Evolutionary conservation across 225 moss, liverwort and hornwort genomes (phyloP).

Genomic region (Pleurozium schreberi): DNA sequence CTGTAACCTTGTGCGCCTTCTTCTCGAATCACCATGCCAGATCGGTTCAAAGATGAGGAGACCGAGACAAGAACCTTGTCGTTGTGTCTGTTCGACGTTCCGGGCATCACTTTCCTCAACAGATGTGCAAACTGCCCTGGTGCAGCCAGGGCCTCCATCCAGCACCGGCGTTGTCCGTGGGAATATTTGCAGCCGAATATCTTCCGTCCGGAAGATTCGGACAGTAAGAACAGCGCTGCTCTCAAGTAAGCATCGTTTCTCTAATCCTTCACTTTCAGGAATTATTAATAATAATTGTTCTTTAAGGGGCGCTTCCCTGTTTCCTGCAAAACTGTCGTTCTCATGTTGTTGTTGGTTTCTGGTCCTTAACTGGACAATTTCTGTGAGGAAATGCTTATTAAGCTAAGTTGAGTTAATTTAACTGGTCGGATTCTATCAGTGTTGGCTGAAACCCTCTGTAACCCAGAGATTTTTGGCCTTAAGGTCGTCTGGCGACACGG

Average conservation of each 20-base stretch:
- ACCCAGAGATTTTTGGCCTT: background rate
- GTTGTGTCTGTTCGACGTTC: background rate
- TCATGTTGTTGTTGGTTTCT: background rate
- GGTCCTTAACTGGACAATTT: background rate
- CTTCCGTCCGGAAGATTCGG: background rate
- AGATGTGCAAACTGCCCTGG: background rate
- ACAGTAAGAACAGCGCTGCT: background rate
- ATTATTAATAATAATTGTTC: no score
- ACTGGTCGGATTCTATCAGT: background rate
- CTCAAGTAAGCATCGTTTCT: background rate
- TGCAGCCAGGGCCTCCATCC: background rate
- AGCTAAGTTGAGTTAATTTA: background rate
- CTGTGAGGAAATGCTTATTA: background rate
- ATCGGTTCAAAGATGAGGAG: background rate
- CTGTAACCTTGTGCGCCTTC: background rate
- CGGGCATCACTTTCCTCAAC: background rate
- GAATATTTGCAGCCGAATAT: background rate
- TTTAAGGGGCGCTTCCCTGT: background rate
- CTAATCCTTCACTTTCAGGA: background rate
- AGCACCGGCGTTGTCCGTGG: background rate
- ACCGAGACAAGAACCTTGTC: background rate
- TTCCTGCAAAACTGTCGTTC: background rate
- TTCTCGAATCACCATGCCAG: background rate
- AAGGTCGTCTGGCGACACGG: background rate
- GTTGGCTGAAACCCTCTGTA: background rate